These are phyloP conservation scores for Aspergillus candidus DNA, from an alignment of 2,329 filamentous ascomycete genomes.

Conservation along the genomic window DNA sequence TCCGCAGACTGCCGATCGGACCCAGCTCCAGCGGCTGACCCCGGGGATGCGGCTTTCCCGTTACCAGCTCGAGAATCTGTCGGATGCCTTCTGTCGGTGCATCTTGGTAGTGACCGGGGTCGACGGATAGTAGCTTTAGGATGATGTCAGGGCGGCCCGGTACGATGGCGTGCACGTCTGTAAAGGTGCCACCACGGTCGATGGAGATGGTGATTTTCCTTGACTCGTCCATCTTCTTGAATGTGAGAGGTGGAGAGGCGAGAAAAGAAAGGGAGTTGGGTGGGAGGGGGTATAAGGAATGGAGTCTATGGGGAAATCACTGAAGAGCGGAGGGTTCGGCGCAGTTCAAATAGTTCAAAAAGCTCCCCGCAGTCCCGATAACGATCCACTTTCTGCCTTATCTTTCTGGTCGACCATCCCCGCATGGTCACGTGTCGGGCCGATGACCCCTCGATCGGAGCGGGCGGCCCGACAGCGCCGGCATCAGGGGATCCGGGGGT, in stretches of 20 bases:
- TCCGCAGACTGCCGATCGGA: slow-evolving; percentile 57
- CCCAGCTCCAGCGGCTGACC: slow-evolving; percentile 31
- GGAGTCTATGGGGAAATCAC: not conserved
- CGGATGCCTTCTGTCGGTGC: slow-evolving; percentile 72
- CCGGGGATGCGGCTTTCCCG: slow-evolving; percentile 30
- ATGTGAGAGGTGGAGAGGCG: not conserved
- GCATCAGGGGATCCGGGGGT: not conserved
- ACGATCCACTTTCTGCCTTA: not conserved
- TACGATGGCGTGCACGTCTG: slow-evolving; percentile 34
- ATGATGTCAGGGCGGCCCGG: slow-evolving; percentile 34
- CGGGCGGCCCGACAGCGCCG: slow-evolving; percentile 16
- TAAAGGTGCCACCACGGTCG: slow-evolving; percentile 39
- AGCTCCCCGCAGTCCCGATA: not conserved
- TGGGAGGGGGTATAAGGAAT: not conserved
- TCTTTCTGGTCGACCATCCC: not conserved
- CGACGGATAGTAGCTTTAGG: slow-evolving; percentile 36
- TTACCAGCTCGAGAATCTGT: slow-evolving; percentile 53
- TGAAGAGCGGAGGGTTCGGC: slow-evolving; percentile 4
- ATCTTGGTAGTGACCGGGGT: slow-evolving; percentile 37
- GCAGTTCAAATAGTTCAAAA: slow-evolving; percentile 15
- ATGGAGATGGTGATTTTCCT: slow-evolving; percentile 34
- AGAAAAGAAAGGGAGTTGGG: not conserved
- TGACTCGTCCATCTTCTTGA: slow-evolving; percentile 3
- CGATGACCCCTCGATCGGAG: slow-evolving; percentile 15
- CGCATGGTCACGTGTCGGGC: slow-evolving; percentile 25